These are phyloP conservation scores for Penicillium maclennaniae DNA, from an alignment of 495 filamentous ascomycete species.

Conservation along the genomic window DNA sequence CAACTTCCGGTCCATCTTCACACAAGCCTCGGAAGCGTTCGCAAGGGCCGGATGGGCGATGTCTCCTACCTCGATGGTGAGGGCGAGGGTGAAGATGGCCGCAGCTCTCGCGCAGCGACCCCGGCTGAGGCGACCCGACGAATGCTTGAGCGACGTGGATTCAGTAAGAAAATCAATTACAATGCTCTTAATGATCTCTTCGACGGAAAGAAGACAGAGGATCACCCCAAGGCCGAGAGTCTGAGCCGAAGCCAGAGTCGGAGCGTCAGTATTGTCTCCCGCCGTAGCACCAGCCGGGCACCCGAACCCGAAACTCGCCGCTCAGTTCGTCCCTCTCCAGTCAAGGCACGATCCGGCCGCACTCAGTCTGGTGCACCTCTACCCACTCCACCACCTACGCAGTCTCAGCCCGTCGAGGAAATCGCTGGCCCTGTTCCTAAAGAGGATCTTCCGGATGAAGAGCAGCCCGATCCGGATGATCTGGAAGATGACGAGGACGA, in stretches of 20 bases:
- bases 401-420: not conserved
- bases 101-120: conserved; percentile 39
- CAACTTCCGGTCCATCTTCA: conserved; percentile 42
- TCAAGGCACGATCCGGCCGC: conserved; percentile 1
- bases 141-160: conserved; percentile 67
- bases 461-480: conserved; percentile 27
- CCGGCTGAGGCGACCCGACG: conserved; percentile 71
- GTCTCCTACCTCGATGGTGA: conserved; percentile 46
- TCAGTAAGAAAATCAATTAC: conserved; percentile 83
- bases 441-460: conserved; percentile 18
- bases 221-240: conserved; percentile 31
- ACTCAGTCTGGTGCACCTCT: conserved; percentile 6
- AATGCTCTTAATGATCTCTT: conserved; percentile 54
- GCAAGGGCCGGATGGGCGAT: conserved; percentile 48
- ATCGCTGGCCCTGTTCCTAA: conserved; percentile 2
- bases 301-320: conserved; percentile 24
- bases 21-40: conserved; percentile 44
- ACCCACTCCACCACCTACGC: conserved; percentile 18
- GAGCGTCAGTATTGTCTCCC: conserved; percentile 37
- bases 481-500: conserved; percentile 31
- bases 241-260: conserved; percentile 35
- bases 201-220: conserved; percentile 17
- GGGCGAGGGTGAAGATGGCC: conserved; percentile 36
- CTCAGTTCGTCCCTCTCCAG: conserved; percentile 17
- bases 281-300: conserved; percentile 37